Evolutionary conservation across 2,329 filamentous ascomycete species (phyloP).

Genomic region (Cercospora sp.): DNA sequence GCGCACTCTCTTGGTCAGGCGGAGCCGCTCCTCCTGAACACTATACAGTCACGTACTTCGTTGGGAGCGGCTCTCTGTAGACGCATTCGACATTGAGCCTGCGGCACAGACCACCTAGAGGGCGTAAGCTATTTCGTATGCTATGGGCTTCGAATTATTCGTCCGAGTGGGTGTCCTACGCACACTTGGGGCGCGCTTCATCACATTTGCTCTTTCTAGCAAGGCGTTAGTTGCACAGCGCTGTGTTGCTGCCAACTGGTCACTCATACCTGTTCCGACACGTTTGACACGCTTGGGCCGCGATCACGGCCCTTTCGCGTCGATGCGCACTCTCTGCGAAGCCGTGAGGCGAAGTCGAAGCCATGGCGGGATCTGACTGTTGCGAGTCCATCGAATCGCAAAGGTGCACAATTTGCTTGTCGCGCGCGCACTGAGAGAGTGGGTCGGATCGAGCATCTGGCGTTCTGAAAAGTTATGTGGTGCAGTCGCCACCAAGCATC

Average conservation of each 20-base stretch:
- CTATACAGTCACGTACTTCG: conserved; percentile 55
- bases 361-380: not conserved
- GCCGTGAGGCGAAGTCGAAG: conserved; percentile 17
- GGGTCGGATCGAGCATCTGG: not conserved
- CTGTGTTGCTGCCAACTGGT: not conserved
- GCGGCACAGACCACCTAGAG: conserved; percentile 52
- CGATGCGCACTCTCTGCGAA: conserved; percentile 34
- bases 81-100: conserved; percentile 59
- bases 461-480: not conserved
- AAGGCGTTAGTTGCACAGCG: not conserved
- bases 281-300: conserved; percentile 59
- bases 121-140: conserved; percentile 11
- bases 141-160: not conserved
- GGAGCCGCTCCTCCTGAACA: not conserved
- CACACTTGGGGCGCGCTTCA: conserved; percentile 61
- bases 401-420: not conserved
- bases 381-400: not conserved
- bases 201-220: conserved; percentile 65
- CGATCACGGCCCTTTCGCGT: conserved; percentile 52
- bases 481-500: conserved; percentile 3
- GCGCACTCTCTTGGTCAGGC: not conserved
- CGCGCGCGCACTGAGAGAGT: not conserved
- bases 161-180: conserved; percentile 3
- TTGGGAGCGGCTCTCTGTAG: conserved; percentile 62
- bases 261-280: conserved; percentile 47